A percentile compares a stretch with the other conserved stretches of the same genome.
These are phyloP conservation scores for Smittium culicis DNA, from an alignment of 371 early-diverging fungal genomes.

Conservation along the genomic window DNA sequence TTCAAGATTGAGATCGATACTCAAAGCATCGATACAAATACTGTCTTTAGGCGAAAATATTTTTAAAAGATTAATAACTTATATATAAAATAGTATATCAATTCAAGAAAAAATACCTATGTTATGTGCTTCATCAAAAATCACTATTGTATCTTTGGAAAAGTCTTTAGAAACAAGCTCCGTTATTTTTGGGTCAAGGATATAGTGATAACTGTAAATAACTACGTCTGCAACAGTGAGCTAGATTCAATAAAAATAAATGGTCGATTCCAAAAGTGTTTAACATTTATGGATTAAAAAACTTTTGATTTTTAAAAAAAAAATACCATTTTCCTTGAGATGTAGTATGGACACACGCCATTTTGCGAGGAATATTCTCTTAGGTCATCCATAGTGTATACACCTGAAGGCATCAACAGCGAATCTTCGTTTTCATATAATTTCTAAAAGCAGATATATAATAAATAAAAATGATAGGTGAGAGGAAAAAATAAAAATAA, in stretches of 20 bases:
- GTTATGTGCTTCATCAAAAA: conserved; percentile 99
- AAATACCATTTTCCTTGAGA: conserved; percentile 58
- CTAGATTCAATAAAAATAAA: neutral
- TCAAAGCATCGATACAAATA: conserved; percentile 96
- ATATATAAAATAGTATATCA: neutral
- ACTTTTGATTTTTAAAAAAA: neutral
- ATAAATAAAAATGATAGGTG: neutral
- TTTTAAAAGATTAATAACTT: conserved; percentile 1
- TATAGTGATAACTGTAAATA: conserved; percentile 98
- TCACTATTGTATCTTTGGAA: conserved; percentile 88
- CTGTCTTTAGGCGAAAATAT: conserved; percentile 42
- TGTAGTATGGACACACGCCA: conserved; percentile 89
- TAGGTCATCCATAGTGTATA: conserved; percentile 93
- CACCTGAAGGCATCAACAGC: conserved; percentile 68
- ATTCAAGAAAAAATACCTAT: conserved; percentile 34
- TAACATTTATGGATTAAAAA: neutral
- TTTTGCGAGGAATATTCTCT: conserved; percentile 59
- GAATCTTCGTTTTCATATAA: conserved; percentile 52
- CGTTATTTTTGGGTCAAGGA: conserved; percentile 98
- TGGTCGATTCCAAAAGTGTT: neutral
- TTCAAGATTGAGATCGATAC: conserved; percentile 82
- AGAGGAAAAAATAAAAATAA: neutral
- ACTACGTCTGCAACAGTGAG: conserved; percentile 89
- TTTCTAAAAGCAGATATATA: conserved; percentile 14
- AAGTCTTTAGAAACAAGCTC: conserved; percentile 90